Evolutionary conservation across 2,329 filamentous ascomycete genomes (phyloP).

Genomic region (Clarireedia monteithiana): DNA sequence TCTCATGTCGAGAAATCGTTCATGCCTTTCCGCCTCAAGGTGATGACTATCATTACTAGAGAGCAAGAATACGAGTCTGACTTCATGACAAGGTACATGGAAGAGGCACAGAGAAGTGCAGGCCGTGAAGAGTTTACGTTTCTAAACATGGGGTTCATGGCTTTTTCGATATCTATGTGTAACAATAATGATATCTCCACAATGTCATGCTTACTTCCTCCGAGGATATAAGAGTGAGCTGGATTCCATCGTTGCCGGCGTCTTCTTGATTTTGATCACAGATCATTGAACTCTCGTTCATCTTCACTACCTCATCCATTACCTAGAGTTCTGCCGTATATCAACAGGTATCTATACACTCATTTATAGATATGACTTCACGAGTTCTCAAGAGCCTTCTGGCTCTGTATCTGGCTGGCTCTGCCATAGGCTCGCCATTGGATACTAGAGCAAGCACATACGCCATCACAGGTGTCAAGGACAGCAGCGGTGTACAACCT

Average conservation of each 20-base stretch:
- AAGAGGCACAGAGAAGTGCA: not conserved
- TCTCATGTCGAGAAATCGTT: not conserved
- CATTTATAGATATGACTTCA: not conserved
- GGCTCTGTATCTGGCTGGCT: not conserved
- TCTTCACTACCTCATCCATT: too few relatives aligned
- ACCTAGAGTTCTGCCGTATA: too few relatives aligned
- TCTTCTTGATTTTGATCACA: too few relatives aligned
- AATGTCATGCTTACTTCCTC: not conserved
- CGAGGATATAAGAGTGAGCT: not conserved
- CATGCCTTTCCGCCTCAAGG: not conserved
- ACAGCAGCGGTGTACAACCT: constrained; percentile 20
- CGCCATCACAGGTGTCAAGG: constrained; percentile 4
- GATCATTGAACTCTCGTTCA: too few relatives aligned
- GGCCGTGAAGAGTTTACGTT: not conserved
- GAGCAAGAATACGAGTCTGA: constrained; percentile 1
- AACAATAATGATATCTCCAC: not conserved
- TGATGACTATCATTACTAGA: not conserved
- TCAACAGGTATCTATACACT: not conserved
- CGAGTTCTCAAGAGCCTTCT: not conserved
- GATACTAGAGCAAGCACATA: not conserved
- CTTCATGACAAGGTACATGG: not conserved
- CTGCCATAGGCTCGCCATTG: not conserved
- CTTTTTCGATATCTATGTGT: not conserved
- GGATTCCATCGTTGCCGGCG: not conserved
- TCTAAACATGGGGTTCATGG: not conserved